phyloP scores from a whole-genome alignment of 2,329 filamentous ascomycete genomes.

The Penicillium sp. region DNA sequence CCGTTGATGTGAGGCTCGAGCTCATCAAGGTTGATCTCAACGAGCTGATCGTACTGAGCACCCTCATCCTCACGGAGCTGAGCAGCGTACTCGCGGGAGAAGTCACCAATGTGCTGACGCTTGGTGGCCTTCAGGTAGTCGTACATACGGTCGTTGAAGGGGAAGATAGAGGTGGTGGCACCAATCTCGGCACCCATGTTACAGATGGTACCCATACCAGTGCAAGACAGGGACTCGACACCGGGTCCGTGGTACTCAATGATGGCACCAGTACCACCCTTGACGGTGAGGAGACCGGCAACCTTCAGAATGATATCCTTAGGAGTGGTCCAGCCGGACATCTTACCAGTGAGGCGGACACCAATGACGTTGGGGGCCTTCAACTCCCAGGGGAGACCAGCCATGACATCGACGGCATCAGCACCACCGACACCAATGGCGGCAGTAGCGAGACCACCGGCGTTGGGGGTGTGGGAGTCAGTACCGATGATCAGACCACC shows the following conservation, averaged over 20 bases:
- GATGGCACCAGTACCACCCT: slow-evolving; percentile 93
- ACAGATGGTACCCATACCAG: slow-evolving; percentile 82
- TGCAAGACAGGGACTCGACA: slow-evolving; percentile 70
- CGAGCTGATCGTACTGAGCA: slow-evolving; percentile 90
- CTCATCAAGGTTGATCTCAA: slow-evolving; percentile 92
- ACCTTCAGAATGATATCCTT: slow-evolving; percentile 99
- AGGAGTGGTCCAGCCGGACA: slow-evolving; percentile 88
- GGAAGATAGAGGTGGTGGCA: slow-evolving; percentile 89
- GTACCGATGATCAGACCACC: slow-evolving; percentile 97
- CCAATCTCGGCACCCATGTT: slow-evolving; percentile 66
- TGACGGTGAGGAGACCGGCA: slow-evolving; percentile 93
- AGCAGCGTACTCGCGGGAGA: slow-evolving; percentile 76
- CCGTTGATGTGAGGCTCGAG: slow-evolving; percentile 99
- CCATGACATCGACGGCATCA: slow-evolving; percentile 98
- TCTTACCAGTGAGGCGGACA: slow-evolving; percentile 85
- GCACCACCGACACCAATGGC: slow-evolving; percentile 97
- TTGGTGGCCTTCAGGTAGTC: slow-evolving; percentile 92
- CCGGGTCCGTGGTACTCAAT: slow-evolving; percentile 62
- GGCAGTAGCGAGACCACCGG: slow-evolving; percentile 89
- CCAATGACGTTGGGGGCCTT: slow-evolving; percentile 98
- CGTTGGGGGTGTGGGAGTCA: slow-evolving; percentile 97
- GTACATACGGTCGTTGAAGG: slow-evolving; percentile 97
- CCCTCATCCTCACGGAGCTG: slow-evolving; percentile 86
- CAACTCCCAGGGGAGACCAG: slow-evolving; percentile 93
- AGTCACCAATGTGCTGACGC: slow-evolving; percentile 86